Percentiles rank a stretch among this genome's conserved stretches.
Evolutionary conservation across 1,139 yeast species (phyloP).

Genomic region (Hyphopichia fennica): DNA sequence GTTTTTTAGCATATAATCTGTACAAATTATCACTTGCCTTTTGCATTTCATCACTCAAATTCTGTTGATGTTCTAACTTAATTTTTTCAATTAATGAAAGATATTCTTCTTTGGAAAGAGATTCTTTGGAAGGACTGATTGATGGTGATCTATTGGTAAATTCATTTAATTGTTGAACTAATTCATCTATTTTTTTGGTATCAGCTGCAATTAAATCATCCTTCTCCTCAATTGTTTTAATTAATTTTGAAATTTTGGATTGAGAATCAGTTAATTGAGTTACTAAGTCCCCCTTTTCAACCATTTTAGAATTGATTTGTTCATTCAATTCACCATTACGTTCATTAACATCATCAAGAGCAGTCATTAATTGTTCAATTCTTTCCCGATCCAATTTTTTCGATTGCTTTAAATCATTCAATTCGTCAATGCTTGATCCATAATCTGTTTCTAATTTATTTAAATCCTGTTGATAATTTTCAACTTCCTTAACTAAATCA

Average conservation of each 20-base stretch:
- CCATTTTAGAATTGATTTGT: slow-evolving; percentile 17
- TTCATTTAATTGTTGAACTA: slow-evolving; percentile 19
- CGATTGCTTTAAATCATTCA: not conserved
- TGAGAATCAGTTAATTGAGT: slow-evolving; percentile 18
- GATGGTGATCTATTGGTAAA: not conserved
- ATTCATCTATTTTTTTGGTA: slow-evolving; percentile 22
- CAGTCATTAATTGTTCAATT: slow-evolving; percentile 2
- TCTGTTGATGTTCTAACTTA: slow-evolving; percentile 35
- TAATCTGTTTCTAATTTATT: slow-evolving; percentile 2
- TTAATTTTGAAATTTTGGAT: slow-evolving; percentile 12
- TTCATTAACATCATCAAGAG: slow-evolving; percentile 4
- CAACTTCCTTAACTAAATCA: slow-evolving; percentile 4
- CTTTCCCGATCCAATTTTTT: not conserved
- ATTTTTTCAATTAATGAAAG: slow-evolving; percentile 19
- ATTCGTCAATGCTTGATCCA: not conserved
- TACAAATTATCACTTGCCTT: slow-evolving; percentile 66
- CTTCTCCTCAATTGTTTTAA: slow-evolving; percentile 16
- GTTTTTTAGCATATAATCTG: slow-evolving; percentile 67
- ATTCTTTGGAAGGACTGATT: not conserved
- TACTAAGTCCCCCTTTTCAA: slow-evolving; percentile 14
- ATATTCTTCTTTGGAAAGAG: not conserved
- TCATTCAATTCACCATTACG: slow-evolving; percentile 15
- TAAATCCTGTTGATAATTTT: not conserved
- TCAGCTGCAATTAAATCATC: slow-evolving; percentile 25
- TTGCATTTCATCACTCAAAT: slow-evolving; percentile 37